Evolutionary conservation across 495 filamentous ascomycete species (phyloP).

Genomic region (Paragyromitra xinjiangensis): DNA sequence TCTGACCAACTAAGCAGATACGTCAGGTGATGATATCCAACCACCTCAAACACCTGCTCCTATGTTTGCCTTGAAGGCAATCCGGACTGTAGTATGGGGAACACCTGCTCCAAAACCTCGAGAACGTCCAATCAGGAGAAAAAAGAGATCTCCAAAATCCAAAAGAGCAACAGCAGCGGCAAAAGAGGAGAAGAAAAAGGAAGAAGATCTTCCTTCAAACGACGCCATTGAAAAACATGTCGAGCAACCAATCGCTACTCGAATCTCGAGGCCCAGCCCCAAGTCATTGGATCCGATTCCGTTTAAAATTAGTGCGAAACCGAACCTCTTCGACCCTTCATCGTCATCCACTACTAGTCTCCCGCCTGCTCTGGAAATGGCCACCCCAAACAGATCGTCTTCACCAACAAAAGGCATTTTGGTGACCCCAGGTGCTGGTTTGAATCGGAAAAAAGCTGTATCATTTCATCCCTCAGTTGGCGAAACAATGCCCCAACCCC

Average conservation of each 20-base stretch:
- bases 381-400: constrained; percentile 58
- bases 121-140: constrained; percentile 32
- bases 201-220: constrained; percentile 15
- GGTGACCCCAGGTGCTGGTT: constrained; percentile 84
- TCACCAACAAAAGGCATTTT: constrained; percentile 85
- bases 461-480: constrained; percentile 70
- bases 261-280: constrained; percentile 27
- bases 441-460: constrained; percentile 81
- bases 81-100: constrained; percentile 91
- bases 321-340: constrained; percentile 53
- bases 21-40: constrained; percentile 64
- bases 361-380: constrained; percentile 54
- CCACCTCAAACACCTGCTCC: constrained; percentile 91
- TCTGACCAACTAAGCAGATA: constrained; percentile 57
- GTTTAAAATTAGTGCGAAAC: constrained; percentile 49
- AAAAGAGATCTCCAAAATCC: constrained; percentile 31
- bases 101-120: constrained; percentile 68
- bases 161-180: constrained; percentile 56
- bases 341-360: constrained; percentile 57
- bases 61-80: constrained; percentile 89
- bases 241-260: constrained; percentile 24
- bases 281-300: constrained; percentile 43
- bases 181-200: constrained; percentile 49
- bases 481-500: constrained; percentile 53
- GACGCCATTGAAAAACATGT: constrained; percentile 52